Evolutionary conservation across 176 grass and related monocot species (phyloP).

Genomic region (Alopecurus myosuroides): DNA sequence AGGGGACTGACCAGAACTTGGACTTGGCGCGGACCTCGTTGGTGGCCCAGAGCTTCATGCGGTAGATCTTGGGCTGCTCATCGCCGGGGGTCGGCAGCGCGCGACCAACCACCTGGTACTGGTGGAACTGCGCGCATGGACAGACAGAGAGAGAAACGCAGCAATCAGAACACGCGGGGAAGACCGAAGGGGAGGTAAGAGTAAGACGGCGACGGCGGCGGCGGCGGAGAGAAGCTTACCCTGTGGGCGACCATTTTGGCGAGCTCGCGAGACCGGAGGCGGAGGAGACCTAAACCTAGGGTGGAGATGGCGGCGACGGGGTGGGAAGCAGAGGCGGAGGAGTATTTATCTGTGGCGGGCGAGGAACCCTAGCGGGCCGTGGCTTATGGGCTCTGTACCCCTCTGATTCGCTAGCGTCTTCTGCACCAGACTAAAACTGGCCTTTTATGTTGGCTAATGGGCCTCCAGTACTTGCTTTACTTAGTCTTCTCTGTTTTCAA

Average conservation of each 20-base stretch:
- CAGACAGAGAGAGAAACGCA: not conserved
- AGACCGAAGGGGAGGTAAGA: not conserved
- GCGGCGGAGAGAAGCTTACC: slow-evolving; percentile 35
- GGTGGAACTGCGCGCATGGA: slow-evolving; percentile 68
- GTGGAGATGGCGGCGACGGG: slow-evolving; percentile 31
- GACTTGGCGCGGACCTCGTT: slow-evolving; percentile 94
- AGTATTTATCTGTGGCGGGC: not conserved
- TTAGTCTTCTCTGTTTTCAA: not conserved
- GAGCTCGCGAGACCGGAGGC: slow-evolving; percentile 17
- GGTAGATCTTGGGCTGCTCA: slow-evolving; percentile 93
- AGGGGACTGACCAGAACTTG: slow-evolving; percentile 77
- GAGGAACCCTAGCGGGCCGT: slow-evolving; percentile 38
- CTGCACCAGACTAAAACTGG: not conserved
- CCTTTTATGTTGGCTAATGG: not conserved
- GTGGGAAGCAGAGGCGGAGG: not conserved
- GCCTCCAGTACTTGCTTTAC: not conserved
- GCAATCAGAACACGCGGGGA: not conserved
- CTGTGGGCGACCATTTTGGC: slow-evolving; percentile 68
- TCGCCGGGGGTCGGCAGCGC: slow-evolving; percentile 68
- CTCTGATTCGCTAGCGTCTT: accelerated
- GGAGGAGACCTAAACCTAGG: slow-evolving; percentile 30
- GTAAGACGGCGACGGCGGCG: too few relatives aligned
- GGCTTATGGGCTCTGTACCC: not conserved
- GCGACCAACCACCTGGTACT: slow-evolving; percentile 98
- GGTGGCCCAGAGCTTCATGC: slow-evolving; percentile 98